A percentile compares a stretch with the other conserved stretches of the same genome.
Conservation (phyloP, 208 protist species). For the Leptomonas pyrrhocoris region DNA sequence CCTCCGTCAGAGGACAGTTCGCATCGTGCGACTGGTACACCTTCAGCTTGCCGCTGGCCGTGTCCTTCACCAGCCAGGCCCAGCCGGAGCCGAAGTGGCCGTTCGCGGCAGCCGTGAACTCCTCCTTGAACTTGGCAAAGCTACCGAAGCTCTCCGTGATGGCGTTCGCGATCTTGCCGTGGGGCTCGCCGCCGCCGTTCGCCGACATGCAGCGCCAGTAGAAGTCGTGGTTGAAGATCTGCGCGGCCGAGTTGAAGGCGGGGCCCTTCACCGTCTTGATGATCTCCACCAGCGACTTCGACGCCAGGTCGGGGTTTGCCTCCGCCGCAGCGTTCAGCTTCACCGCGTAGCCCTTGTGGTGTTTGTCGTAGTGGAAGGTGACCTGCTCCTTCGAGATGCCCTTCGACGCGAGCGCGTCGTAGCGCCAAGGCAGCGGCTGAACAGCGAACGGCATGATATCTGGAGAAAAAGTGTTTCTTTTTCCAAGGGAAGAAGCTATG, state of each 20-base stretch:
- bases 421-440: conserved; percentile 74
- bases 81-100: conserved; percentile 95
- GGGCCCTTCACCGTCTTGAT: conserved; percentile 82
- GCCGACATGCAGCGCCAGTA: conserved; percentile 91
- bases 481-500: no score
- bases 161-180: conserved; percentile 58
- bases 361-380: conserved; percentile 93
- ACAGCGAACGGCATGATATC: conserved; percentile 68
- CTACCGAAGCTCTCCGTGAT: conserved; percentile 85
- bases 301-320: conserved; percentile 56
- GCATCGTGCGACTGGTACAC: conserved; percentile 86
- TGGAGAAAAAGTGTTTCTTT: no score
- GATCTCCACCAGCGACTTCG: conserved; percentile 84
- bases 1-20: conserved; percentile 74
- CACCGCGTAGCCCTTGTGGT: conserved; percentile 90
- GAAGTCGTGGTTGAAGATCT: conserved; percentile 96
- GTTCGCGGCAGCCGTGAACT: conserved; percentile 85
- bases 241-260: conserved; percentile 92
- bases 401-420: conserved; percentile 81
- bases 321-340: conserved; percentile 90
- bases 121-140: conserved; percentile 93
- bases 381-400: conserved; percentile 89
- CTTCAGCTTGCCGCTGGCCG: conserved; percentile 76
- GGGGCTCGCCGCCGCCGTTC: conserved; percentile 63
- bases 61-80: conserved; percentile 94